A percentile compares a stretch with the other conserved stretches of the same genome.
phyloP scores from a whole-genome alignment of 1,284 basidiomycete species.

The Ustanciosporium gigantosporum region DNA sequence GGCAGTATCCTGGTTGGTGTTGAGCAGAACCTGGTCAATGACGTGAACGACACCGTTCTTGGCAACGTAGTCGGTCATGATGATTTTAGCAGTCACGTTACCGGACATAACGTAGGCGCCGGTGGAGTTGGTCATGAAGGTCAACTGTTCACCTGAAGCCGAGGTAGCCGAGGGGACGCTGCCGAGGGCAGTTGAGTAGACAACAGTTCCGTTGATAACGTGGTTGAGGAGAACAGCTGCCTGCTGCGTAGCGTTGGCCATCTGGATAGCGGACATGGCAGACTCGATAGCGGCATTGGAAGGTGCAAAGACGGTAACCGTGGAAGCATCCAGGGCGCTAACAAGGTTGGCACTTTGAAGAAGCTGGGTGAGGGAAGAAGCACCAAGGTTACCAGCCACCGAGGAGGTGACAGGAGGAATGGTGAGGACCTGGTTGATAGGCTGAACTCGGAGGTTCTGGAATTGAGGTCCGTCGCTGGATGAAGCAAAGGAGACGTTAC shows the following conservation, averaged over 20 bases:
- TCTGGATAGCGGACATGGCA: constrained; percentile 65
- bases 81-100: constrained; percentile 68
- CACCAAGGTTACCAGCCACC: constrained; percentile 31
- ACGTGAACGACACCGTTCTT: constrained; percentile 74
- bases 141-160: constrained; percentile 69
- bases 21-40: constrained; percentile 70
- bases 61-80: constrained; percentile 70
- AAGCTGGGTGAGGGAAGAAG: constrained; percentile 57
- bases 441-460: constrained; percentile 58
- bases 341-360: constrained; percentile 63
- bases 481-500: constrained; percentile 39
- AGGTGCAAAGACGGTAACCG: constrained; percentile 74
- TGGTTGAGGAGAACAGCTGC: constrained; percentile 53
- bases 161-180: constrained; percentile 63
- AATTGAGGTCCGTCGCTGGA: constrained; percentile 64
- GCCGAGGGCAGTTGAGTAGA: constrained; percentile 67
- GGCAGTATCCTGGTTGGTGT: constrained; percentile 65
- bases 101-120: constrained; percentile 70
- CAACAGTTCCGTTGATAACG: constrained; percentile 72
- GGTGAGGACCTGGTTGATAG: constrained; percentile 64
- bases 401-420: constrained; percentile 43
- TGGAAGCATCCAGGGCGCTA: constrained; percentile 62
- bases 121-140: constrained; percentile 67
- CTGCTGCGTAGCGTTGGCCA: constrained; percentile 69
- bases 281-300: constrained; percentile 39